Evolutionary conservation across 164 flowering plant genomes (phyloP).

Genomic region (Chloranthus sessilifolius): DNA sequence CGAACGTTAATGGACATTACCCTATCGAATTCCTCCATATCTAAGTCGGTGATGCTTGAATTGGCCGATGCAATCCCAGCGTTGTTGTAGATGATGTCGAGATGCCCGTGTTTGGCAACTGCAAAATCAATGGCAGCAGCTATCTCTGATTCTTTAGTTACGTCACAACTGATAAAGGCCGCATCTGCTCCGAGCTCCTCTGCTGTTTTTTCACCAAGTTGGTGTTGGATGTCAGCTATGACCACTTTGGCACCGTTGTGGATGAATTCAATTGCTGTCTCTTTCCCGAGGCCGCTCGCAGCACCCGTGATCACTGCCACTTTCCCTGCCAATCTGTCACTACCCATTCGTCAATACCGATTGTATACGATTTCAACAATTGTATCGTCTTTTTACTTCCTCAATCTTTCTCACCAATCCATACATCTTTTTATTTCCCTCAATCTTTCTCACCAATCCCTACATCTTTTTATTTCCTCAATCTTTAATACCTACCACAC

Average conservation of each 20-base stretch:
- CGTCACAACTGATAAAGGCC: slow-evolving; percentile 56
- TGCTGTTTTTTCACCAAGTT: slow-evolving; percentile 47
- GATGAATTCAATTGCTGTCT: slow-evolving; percentile 60
- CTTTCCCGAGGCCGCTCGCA: slow-evolving; percentile 81
- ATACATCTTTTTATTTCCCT: too few relatives aligned
- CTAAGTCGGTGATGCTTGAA: slow-evolving; percentile 52
- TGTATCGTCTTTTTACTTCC: too few relatives aligned
- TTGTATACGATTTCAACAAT: too few relatives aligned
- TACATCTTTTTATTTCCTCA: too few relatives aligned
- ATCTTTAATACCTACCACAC: too few relatives aligned
- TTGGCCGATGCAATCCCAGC: slow-evolving; percentile 59
- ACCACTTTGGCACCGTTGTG: slow-evolving; percentile 77
- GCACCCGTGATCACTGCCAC: slow-evolving; percentile 88
- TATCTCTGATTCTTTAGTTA: slow-evolving; percentile 55
- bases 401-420: too few relatives aligned
- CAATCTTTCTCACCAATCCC: too few relatives aligned
- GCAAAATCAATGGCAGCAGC: slow-evolving; percentile 60
- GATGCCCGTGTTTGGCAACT: slow-evolving; percentile 40
- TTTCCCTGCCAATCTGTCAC: slow-evolving; percentile 63
- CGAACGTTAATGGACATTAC: slow-evolving; percentile 65
- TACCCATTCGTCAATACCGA: too few relatives aligned
- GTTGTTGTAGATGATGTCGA: slow-evolving; percentile 84
- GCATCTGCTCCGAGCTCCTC: slow-evolving; percentile 59
- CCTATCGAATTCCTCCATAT: slow-evolving; percentile 44
- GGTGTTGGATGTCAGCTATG: slow-evolving; percentile 58